A percentile compares a stretch with the other conserved stretches of the same genome.
Conservation (phyloP, 768 basidiomycete species). For the Chalciporus sphaerocephalus region DNA sequence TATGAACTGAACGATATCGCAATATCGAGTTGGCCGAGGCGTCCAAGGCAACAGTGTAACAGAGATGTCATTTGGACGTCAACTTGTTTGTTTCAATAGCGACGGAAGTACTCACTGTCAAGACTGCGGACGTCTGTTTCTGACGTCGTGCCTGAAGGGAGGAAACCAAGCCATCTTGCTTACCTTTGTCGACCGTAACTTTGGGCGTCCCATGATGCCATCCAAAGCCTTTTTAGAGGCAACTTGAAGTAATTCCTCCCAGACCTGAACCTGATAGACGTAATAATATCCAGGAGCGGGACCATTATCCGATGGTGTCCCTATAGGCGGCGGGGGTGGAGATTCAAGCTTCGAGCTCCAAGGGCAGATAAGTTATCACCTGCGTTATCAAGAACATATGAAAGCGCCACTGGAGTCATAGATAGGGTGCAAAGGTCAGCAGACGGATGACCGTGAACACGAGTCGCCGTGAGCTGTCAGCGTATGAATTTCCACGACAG, state of each 20-base stretch:
- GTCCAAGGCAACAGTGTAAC: too few species aligned
- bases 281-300: background rate
- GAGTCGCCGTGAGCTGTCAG: background rate
- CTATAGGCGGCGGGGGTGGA: conserved; percentile 12
- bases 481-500: background rate
- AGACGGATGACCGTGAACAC: background rate
- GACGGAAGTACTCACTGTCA: too few species aligned
- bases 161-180: background rate
- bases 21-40: too few species aligned
- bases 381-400: background rate
- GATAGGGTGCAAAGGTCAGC: background rate
- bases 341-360: background rate
- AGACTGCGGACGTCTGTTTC: background rate
- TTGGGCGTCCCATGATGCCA: too few species aligned
- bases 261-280: background rate
- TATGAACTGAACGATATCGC: too few species aligned
- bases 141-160: background rate
- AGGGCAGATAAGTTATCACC: too few species aligned
- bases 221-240: background rate
- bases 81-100: too few species aligned
- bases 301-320: background rate
- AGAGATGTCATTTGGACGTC: too few species aligned
- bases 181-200: background rate
- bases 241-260: background rate
- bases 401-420: background rate